These are phyloP conservation scores for Vaccinium darrowii DNA, from an alignment of 148 eudicot species.

Conservation along the genomic window DNA sequence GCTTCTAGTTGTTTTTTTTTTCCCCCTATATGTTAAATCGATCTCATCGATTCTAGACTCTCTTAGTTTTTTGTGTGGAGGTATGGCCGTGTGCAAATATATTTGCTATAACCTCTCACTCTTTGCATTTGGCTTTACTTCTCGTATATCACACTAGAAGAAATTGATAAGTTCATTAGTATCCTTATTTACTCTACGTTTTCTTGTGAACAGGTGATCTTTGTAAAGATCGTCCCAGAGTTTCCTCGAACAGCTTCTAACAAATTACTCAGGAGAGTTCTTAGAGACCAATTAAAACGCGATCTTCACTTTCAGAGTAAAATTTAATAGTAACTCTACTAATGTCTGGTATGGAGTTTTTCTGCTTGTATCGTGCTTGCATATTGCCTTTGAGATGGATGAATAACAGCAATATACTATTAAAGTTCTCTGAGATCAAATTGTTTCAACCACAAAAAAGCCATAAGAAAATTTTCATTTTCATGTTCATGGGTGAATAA, in stretches of 20 bases:
- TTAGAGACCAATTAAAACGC: constrained; percentile 64
- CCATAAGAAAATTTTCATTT: background rate
- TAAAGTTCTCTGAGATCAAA: background rate
- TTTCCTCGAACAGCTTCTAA: constrained; percentile 89
- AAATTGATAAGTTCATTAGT: background rate
- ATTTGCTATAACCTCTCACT: too few species aligned
- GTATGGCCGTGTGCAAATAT: background rate
- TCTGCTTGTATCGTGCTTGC: background rate
- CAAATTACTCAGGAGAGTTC: constrained; percentile 70
- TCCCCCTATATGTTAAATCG: background rate
- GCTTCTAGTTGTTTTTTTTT: background rate
- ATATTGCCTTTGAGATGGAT: background rate
- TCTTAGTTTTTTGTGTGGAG: background rate
- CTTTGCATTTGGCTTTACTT: background rate
- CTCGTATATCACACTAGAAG: background rate
- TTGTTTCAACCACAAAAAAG: background rate
- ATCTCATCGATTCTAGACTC: background rate
- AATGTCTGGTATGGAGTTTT: background rate
- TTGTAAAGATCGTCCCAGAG: constrained; percentile 64
- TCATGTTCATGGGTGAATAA: background rate
- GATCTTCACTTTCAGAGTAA: constrained; percentile 55
- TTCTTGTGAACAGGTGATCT: constrained; percentile 57
- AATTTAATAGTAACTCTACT: constrained; percentile 26
- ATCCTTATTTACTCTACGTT: background rate
- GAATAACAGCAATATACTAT: background rate